These are phyloP conservation scores for Bruguiera hainesii DNA, from an alignment of 441 rosid species.

Conservation along the genomic window DNA sequence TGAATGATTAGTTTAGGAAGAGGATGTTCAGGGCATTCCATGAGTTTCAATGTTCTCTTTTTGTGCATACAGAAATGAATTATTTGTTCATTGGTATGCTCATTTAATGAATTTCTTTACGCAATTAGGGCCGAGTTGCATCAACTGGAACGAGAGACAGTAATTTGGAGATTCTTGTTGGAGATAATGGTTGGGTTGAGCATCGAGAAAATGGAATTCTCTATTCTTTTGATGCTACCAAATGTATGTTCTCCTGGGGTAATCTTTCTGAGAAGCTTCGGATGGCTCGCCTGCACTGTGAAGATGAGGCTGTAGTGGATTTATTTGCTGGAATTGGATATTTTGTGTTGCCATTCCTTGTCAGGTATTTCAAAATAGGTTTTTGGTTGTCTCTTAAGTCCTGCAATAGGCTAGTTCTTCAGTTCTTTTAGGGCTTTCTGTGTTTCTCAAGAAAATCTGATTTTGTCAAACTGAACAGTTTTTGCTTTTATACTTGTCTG, in stretches of 20 bases:
- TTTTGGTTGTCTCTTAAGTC: constrained; percentile 1
- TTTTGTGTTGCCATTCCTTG: constrained; percentile 82
- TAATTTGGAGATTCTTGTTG: constrained; percentile 71
- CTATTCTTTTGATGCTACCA: constrained; percentile 86
- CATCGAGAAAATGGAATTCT: constrained; percentile 81
- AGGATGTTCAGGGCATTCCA: neutral
- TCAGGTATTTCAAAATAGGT: constrained; percentile 48
- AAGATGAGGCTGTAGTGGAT: constrained; percentile 72
- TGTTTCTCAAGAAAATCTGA: neutral
- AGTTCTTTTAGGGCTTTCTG: neutral
- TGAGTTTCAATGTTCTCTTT: constrained; percentile 5
- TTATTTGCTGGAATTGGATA: constrained; percentile 95
- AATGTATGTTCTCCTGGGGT: constrained; percentile 98
- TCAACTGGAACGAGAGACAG: constrained; percentile 82
- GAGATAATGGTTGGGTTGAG: constrained; percentile 87
- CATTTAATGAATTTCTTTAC: constrained; percentile 19
- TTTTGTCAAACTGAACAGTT: neutral
- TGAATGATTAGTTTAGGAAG: neutral
- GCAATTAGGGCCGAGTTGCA: constrained; percentile 71
- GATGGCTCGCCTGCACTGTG: constrained; percentile 64
- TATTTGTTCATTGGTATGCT: constrained; percentile 15
- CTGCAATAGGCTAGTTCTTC: constrained; percentile 5
- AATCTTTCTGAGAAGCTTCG: constrained; percentile 97
- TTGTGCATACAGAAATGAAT: constrained; percentile 7
- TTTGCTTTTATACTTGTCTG: neutral